phyloP scores from a whole-genome alignment of 768 basidiomycete species.

The Lanmaoa pseudosensibilis region DNA sequence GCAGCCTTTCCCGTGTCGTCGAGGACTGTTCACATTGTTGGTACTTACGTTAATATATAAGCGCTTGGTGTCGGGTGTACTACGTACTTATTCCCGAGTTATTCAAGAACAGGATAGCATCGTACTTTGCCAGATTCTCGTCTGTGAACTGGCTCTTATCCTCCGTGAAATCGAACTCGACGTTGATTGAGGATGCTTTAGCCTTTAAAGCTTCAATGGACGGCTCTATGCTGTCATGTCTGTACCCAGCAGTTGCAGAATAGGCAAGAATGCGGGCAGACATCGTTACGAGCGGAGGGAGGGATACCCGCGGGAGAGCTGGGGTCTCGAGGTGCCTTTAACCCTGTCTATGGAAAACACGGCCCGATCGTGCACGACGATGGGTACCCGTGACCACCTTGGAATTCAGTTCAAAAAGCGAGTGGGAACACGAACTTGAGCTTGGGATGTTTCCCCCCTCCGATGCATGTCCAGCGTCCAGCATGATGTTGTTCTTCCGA shows the following conservation, averaged over 20 bases:
- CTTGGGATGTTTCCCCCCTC: neutral
- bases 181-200: constrained; percentile 45
- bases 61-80: neutral
- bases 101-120: constrained; percentile 66
- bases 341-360: neutral
- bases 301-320: neutral
- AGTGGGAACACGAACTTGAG: constrained; percentile 11
- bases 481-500: constrained; percentile 6
- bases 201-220: constrained; percentile 57
- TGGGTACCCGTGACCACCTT: neutral
- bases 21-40: constrained; percentile 41
- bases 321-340: neutral
- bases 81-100: constrained; percentile 66
- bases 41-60: neutral
- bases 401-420: constrained; percentile 20
- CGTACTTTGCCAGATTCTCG: constrained; percentile 52
- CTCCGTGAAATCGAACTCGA: constrained; percentile 65
- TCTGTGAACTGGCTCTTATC: constrained; percentile 58
- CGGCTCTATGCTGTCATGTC: constrained; percentile 76
- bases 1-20: constrained; percentile 58
- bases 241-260: constrained; percentile 58
- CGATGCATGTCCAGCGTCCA: neutral
- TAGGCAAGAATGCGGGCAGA: constrained; percentile 53
- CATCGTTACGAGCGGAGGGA: constrained; percentile 14
- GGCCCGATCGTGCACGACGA: neutral